phyloP scores from a whole-genome alignment of 1,284 basidiomycete genomes.

The Malassezia equina region DNA sequence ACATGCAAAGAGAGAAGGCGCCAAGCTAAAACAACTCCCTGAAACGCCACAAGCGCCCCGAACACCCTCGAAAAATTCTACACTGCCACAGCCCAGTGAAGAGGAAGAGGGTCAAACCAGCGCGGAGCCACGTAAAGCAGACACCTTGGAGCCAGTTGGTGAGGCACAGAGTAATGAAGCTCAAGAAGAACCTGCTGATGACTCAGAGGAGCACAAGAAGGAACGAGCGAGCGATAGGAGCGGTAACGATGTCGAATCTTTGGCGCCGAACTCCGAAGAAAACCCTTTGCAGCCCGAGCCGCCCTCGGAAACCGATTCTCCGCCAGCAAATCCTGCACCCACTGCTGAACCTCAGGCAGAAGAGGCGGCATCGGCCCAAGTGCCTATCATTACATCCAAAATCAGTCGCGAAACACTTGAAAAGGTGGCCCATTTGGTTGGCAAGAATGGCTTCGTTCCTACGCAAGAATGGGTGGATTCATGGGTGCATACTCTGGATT shows the following conservation, averaged over 20 bases:
- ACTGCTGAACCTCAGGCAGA: not conserved
- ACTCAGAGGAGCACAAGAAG: not conserved
- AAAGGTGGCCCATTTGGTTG: slow-evolving; percentile 24
- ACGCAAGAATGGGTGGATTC: slow-evolving; percentile 35
- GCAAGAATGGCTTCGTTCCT: slow-evolving; percentile 32
- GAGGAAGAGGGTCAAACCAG: not conserved
- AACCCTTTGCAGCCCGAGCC: not conserved
- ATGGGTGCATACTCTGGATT: slow-evolving; percentile 27
- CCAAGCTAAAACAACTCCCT: slow-evolving; percentile 27
- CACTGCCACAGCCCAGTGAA: not conserved
- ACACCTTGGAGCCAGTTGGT: no score
- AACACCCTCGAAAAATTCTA: not conserved
- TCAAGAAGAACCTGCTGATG: not conserved
- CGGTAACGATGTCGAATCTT: not conserved
- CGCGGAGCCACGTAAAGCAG: not conserved
- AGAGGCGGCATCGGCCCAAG: slow-evolving; percentile 13
- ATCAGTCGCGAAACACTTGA: not conserved
- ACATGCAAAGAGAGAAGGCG: not conserved
- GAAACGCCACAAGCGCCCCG: slow-evolving; percentile 18
- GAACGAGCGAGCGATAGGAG: not conserved
- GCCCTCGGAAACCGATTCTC: not conserved
- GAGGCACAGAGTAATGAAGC: not conserved
- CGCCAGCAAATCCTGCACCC: not conserved
- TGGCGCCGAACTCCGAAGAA: not conserved
- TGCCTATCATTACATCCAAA: not conserved